These are phyloP conservation scores for Cudoniella acicularis DNA, from an alignment of 495 filamentous ascomycete genomes.

Conservation along the genomic window DNA sequence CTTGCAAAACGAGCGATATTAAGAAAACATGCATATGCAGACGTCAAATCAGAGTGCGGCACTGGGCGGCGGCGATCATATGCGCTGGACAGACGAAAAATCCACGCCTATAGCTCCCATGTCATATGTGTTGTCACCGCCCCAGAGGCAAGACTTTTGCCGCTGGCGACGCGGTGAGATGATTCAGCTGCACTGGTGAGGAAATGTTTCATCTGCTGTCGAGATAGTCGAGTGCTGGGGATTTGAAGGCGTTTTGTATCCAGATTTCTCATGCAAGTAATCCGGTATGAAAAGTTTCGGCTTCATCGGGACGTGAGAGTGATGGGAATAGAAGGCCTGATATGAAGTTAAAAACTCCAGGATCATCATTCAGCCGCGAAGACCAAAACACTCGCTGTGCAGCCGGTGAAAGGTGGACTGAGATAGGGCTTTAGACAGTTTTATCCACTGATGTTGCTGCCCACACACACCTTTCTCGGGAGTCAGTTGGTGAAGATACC, in stretches of 20 bases:
- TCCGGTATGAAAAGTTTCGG: neutral
- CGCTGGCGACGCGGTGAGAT: conserved; percentile 1
- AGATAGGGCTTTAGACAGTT: neutral
- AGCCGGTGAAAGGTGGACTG: neutral
- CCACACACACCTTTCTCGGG: conserved; percentile 1
- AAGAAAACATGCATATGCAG: conserved; percentile 1
- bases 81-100: neutral
- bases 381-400: neutral
- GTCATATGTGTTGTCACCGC: neutral
- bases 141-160: neutral
- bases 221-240: neutral
- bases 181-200: neutral
- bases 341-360: neutral
- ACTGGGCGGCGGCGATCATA: neutral
- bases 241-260: neutral
- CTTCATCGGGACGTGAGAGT: neutral
- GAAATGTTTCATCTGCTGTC: neutral
- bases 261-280: neutral
- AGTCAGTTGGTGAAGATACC: neutral
- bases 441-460: conserved; percentile 1
- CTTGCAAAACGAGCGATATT: neutral
- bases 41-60: neutral
- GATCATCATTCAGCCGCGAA: neutral
- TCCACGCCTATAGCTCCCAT: neutral
- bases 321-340: neutral